These are phyloP conservation scores for Capsella rubella DNA, from an alignment of 441 rosid species.

Conservation along the genomic window DNA sequence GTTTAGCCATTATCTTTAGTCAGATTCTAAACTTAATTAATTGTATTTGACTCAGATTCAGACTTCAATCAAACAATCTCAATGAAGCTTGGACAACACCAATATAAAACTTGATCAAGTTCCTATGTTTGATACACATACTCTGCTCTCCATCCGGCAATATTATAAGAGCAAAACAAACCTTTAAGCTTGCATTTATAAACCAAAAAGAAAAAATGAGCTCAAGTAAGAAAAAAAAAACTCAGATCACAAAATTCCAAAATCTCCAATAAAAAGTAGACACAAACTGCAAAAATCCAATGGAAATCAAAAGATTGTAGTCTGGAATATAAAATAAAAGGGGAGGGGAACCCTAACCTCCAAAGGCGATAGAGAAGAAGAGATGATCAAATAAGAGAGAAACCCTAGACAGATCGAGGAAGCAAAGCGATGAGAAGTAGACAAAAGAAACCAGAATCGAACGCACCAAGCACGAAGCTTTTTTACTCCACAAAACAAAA, in stretches of 20 bases:
- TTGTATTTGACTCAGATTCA: slow-evolving; percentile 13
- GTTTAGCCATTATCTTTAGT: neutral
- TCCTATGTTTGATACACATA: neutral
- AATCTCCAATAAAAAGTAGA: neutral
- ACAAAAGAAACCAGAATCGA: slow-evolving; percentile 15
- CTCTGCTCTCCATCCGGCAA: neutral
- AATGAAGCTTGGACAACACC: slow-evolving; percentile 13
- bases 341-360: slow-evolving; percentile 34
- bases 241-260: slow-evolving; percentile 36
- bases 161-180: neutral
- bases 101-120: neutral
- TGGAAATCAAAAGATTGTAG: neutral
- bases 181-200: slow-evolving; percentile 1
- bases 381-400: slow-evolving; percentile 16
- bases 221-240: neutral
- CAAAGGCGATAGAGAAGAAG: slow-evolving; percentile 28
- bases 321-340: neutral
- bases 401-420: slow-evolving; percentile 21
- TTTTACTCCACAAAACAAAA: slow-evolving; percentile 24
- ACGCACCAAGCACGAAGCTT: slow-evolving; percentile 25
- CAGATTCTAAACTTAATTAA: neutral
- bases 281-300: slow-evolving; percentile 5
- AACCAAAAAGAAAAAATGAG: neutral
- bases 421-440: neutral
- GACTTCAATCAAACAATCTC: slow-evolving; percentile 1